Conservation (phyloP, 805 yeast genomes). For the Candida taoyuanica region DNA sequence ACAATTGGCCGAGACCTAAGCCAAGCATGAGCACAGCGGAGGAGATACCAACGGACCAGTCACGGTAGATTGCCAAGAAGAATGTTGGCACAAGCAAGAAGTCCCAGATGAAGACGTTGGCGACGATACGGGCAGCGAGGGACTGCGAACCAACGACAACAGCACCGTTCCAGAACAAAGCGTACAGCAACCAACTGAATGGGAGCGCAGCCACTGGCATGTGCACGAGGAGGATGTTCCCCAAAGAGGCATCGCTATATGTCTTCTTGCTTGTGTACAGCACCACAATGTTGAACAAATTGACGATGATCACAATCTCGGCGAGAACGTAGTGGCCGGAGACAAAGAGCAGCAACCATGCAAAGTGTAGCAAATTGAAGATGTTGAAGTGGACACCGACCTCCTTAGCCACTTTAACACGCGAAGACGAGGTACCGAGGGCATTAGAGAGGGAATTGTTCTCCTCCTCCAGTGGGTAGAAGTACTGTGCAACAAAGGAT, state of each 20-base stretch:
- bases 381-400: slow-evolving; percentile 60
- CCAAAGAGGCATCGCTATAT: slow-evolving; percentile 45
- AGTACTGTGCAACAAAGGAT: slow-evolving; percentile 42
- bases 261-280: slow-evolving; percentile 55
- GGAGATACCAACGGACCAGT: slow-evolving; percentile 65
- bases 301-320: slow-evolving; percentile 53
- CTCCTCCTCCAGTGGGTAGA: slow-evolving; percentile 30
- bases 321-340: slow-evolving; percentile 53
- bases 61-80: slow-evolving; percentile 55
- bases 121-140: slow-evolving; percentile 59
- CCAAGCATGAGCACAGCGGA: slow-evolving; percentile 58
- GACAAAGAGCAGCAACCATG: slow-evolving; percentile 63
- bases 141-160: slow-evolving; percentile 46
- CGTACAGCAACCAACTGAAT: slow-evolving; percentile 67
- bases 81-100: slow-evolving; percentile 61
- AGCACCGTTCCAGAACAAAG: slow-evolving; percentile 84
- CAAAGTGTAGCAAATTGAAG: slow-evolving; percentile 54
- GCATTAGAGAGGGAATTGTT: too few species aligned
- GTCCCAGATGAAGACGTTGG: slow-evolving; percentile 76
- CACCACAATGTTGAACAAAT: slow-evolving; percentile 53
- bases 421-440: slow-evolving; percentile 11
- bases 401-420: slow-evolving; percentile 23
- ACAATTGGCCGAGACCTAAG: slow-evolving; percentile 65
- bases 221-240: slow-evolving; percentile 56
- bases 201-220: slow-evolving; percentile 67